Percentiles rank a stretch among this genome's conserved stretches.
These are phyloP conservation scores for Neocucurbitaria cava DNA, from an alignment of 2,329 filamentous ascomycete species.

Conservation along the genomic window DNA sequence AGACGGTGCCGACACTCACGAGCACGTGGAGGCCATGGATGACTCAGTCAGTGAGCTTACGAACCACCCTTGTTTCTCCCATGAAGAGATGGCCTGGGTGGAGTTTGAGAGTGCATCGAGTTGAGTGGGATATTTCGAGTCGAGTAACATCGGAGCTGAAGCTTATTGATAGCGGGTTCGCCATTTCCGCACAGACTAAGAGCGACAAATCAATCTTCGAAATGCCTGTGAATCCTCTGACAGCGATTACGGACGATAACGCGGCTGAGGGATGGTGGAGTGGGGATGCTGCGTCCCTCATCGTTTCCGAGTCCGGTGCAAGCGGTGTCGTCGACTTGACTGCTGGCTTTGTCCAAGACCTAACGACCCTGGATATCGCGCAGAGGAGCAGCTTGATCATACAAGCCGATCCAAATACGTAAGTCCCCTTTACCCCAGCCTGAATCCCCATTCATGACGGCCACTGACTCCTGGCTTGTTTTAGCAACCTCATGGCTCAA, in stretches of 20 bases:
- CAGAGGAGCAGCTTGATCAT: constrained; percentile 5
- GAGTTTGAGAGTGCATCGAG: constrained; percentile 19
- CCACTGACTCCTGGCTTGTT: not conserved
- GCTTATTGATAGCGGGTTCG: constrained; percentile 22
- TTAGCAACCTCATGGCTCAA: constrained; percentile 19
- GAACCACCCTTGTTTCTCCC: constrained; percentile 12
- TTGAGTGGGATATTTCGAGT: not conserved
- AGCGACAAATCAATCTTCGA: constrained; percentile 20
- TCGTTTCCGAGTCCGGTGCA: constrained; percentile 20
- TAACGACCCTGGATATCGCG: not conserved
- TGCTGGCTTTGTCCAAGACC: not conserved
- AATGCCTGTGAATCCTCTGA: not conserved
- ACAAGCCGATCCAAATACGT: constrained; percentile 29
- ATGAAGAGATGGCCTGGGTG: constrained; percentile 17
- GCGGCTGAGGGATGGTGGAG: constrained; percentile 16
- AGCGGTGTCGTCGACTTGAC: constrained; percentile 23
- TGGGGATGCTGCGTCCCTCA: not conserved
- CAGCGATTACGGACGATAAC: not conserved
- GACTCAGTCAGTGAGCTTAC: constrained; percentile 1
- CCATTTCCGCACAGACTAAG: constrained; percentile 16
- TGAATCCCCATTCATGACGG: not conserved
- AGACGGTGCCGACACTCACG: not conserved
- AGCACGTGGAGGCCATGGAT: constrained; percentile 23
- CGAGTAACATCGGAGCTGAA: not conserved
- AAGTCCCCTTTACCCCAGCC: not conserved